These are phyloP conservation scores for Phytophthora constricta DNA, from an alignment of 352 stramenopile genomes.

Conservation along the genomic window DNA sequence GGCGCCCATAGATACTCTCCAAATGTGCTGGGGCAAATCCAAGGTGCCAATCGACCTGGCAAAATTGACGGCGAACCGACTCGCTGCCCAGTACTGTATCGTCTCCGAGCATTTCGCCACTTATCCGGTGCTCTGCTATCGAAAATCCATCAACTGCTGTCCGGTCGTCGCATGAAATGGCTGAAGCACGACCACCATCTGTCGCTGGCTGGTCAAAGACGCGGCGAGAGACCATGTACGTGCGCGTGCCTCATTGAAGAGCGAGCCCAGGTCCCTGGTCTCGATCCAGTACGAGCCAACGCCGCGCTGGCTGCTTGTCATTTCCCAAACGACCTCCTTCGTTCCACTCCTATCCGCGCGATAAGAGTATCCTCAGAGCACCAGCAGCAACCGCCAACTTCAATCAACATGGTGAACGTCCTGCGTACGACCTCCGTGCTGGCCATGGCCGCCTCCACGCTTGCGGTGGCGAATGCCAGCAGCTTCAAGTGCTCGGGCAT, in stretches of 20 bases:
- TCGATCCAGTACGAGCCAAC: neutral
- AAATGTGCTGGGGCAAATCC: neutral
- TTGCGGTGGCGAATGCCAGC: slow-evolving; percentile 32
- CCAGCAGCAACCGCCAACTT: slow-evolving; percentile 1
- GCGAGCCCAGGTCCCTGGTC: too few relatives aligned
- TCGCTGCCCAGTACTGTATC: neutral
- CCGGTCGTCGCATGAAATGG: neutral
- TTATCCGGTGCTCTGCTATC: neutral
- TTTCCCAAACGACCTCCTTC: slow-evolving; percentile 28
- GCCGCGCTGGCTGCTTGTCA: slow-evolving; percentile 12
- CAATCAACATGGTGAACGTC: slow-evolving; percentile 42
- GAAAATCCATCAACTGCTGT: neutral
- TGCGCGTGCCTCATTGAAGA: too few relatives aligned
- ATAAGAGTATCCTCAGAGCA: slow-evolving; percentile 27
- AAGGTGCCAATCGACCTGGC: neutral
- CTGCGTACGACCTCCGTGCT: slow-evolving; percentile 35
- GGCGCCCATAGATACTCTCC: neutral
- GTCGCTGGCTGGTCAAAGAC: neutral
- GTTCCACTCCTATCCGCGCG: slow-evolving; percentile 21
- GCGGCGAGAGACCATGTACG: neutral
- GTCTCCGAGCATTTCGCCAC: neutral
- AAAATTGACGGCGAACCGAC: neutral
- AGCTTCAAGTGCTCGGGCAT: slow-evolving; percentile 60
- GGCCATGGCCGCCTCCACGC: slow-evolving; percentile 29
- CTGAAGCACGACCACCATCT: neutral